Evolutionary conservation across 2,329 filamentous ascomycete genomes (phyloP).

Genomic region (Arthrobotrys pseudoclavata): DNA sequence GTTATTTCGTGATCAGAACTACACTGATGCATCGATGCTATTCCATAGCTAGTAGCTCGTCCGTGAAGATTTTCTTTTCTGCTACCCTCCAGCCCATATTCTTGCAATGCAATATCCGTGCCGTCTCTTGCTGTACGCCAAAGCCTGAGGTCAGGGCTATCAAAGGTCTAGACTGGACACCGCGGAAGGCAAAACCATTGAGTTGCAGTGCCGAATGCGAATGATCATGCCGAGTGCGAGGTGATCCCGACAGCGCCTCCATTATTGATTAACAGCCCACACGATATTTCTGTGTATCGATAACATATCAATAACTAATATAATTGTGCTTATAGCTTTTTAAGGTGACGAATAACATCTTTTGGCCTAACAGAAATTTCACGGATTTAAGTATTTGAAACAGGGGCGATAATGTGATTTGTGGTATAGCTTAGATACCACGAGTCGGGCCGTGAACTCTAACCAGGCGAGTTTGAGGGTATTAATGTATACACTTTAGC

Average conservation of each 20-base stretch:
- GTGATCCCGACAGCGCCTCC: not conserved
- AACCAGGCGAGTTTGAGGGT: not conserved
- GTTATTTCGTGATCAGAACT: constrained; percentile 20
- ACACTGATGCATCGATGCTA: constrained; percentile 4
- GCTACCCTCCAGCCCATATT: not conserved
- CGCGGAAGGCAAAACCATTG: not conserved
- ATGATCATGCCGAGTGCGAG: not conserved
- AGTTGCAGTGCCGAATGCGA: constrained; percentile 11
- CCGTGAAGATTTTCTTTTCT: constrained; percentile 8
- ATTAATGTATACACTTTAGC: not conserved
- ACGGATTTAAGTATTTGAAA: constrained; percentile 22
- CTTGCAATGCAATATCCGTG: constrained; percentile 11
- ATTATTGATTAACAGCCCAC: constrained; percentile 9
- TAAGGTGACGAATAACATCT: not conserved
- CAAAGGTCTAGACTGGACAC: constrained; percentile 1
- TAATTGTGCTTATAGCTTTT: not conserved
- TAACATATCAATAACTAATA: constrained; percentile 14
- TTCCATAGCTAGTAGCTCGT: constrained; percentile 22
- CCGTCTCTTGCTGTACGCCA: constrained; percentile 16
- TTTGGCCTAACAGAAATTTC: not conserved
- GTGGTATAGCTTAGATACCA: constrained; percentile 10
- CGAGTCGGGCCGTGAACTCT: constrained; percentile 2
- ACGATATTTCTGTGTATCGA: constrained; percentile 10
- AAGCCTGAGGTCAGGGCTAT: not conserved
- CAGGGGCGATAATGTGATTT: constrained; percentile 17